phyloP scores from a whole-genome alignment of 495 filamentous ascomycete species.

The Sabuloglossum arenarium region DNA sequence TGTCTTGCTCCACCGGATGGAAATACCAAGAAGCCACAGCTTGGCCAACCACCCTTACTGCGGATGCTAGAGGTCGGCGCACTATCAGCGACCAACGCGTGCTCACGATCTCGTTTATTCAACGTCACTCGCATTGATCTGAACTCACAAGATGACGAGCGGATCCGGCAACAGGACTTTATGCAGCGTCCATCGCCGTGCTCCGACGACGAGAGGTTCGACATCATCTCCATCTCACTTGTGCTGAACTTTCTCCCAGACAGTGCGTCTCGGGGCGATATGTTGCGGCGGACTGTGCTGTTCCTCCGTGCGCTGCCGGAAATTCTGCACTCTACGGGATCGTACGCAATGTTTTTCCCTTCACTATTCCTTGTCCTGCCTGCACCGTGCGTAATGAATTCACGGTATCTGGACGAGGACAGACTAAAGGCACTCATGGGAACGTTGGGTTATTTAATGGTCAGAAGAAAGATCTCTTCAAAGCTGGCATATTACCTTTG shows the following conservation, averaged over 20 bases:
- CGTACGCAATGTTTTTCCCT: conserved; percentile 31
- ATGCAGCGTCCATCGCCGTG: conserved; percentile 66
- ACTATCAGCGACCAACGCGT: conserved; percentile 65
- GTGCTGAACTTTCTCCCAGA: conserved; percentile 89
- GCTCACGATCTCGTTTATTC: conserved; percentile 47
- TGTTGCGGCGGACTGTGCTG: conserved; percentile 55
- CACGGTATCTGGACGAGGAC: conserved; percentile 68
- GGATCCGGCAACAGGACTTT: conserved; percentile 78
- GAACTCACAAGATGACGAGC: conserved; percentile 49
- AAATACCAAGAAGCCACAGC: background rate
- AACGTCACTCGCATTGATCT: conserved; percentile 76
- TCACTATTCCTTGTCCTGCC: conserved; percentile 81
- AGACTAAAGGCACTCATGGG: conserved; percentile 52
- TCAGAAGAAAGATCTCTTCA: conserved; percentile 45
- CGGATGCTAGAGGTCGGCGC: conserved; percentile 78
- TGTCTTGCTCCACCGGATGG: background rate
- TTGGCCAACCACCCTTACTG: conserved; percentile 15
- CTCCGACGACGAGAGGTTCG: conserved; percentile 41
- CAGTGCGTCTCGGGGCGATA: conserved; percentile 53
- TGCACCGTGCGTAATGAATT: conserved; percentile 74
- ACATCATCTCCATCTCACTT: conserved; percentile 81
- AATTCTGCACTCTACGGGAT: conserved; percentile 2
- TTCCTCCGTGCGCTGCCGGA: conserved; percentile 30
- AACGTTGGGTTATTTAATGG: conserved; percentile 47
- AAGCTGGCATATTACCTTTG: conserved; percentile 87